phyloP scores from a whole-genome alignment of 2,329 filamentous ascomycete species.

The Aspergillus tanneri region DNA sequence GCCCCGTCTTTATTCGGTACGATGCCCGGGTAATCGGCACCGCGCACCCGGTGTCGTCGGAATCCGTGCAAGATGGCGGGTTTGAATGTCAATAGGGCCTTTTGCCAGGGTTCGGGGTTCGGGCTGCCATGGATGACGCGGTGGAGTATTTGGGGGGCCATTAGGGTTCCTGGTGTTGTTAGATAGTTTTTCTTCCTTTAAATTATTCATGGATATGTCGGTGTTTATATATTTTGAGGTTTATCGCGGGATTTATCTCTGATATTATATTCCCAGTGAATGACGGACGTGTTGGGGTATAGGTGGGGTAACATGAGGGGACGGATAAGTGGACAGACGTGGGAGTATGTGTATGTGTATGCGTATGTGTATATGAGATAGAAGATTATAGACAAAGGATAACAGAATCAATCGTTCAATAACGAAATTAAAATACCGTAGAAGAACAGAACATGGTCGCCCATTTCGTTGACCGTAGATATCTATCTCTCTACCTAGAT shows the following conservation, averaged over 20 bases:
- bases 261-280: too few species aligned
- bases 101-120: conserved; percentile 52
- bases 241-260: too few species aligned
- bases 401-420: too few species aligned
- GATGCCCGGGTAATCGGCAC: conserved; percentile 80
- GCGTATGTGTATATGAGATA: too few species aligned
- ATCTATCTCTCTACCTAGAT: too few species aligned
- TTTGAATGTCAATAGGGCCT: conserved; percentile 59
- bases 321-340: too few species aligned
- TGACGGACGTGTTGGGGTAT: conserved; percentile 3
- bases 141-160: conserved; percentile 84
- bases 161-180: conserved; percentile 55
- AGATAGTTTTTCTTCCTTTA: conserved; percentile 4
- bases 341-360: too few species aligned
- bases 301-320: background rate
- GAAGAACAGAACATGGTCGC: conserved; percentile 60
- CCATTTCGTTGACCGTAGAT: conserved; percentile 37
- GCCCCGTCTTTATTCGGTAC: conserved; percentile 42
- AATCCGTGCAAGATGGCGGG: conserved; percentile 75
- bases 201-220: too few species aligned
- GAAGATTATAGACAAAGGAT: background rate
- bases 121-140: conserved; percentile 71
- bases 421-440: too few species aligned
- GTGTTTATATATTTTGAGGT: background rate
- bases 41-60: conserved; percentile 67